Percentiles rank a stretch among this genome's conserved stretches.
phyloP scores from a whole-genome alignment of 192 early-diverging fungal genomes.

The Tieghemiomyces parasiticus region DNA sequence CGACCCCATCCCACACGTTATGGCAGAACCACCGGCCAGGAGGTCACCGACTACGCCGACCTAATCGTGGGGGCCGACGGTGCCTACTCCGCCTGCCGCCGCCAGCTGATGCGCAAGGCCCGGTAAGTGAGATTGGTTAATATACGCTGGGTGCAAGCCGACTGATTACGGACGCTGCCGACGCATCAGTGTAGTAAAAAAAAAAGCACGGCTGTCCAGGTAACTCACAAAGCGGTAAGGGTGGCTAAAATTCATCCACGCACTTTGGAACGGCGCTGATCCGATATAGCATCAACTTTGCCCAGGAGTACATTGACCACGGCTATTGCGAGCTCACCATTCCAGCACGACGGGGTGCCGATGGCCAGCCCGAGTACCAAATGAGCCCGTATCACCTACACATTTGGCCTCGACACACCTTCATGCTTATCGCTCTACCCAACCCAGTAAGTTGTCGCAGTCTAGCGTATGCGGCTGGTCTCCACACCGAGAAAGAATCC shows the following conservation, averaged over 20 bases:
- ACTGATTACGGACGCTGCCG: too few species aligned
- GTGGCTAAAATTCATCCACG: too few species aligned
- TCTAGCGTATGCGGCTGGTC: too few species aligned
- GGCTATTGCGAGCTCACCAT: constrained; percentile 88
- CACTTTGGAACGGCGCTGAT: too few species aligned
- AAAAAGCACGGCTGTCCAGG: too few species aligned
- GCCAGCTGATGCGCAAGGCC: constrained; percentile 60
- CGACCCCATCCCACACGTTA: too few species aligned
- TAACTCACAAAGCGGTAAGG: too few species aligned
- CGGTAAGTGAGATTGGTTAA: too few species aligned
- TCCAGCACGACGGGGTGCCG: constrained; percentile 37
- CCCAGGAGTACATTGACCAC: constrained; percentile 81
- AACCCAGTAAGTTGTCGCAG: constrained; percentile 69
- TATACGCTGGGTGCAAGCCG: too few species aligned
- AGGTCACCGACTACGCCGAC: constrained; percentile 37
- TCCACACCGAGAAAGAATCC: too few species aligned
- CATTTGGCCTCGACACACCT: constrained; percentile 92
- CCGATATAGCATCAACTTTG: constrained; percentile 76
- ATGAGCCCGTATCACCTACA: constrained; percentile 88
- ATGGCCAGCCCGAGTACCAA: constrained; percentile 46
- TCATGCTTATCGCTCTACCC: constrained; percentile 97
- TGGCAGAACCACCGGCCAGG: too few species aligned
- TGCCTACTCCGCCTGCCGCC: constrained; percentile 64
- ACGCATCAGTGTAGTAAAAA: too few species aligned
- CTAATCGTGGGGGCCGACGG: constrained; percentile 84